Percentiles rank a stretch among this genome's conserved stretches.
Evolutionary conservation across 352 stramenopile species (phyloP).

Genomic region (Phytophthora cactorum): DNA sequence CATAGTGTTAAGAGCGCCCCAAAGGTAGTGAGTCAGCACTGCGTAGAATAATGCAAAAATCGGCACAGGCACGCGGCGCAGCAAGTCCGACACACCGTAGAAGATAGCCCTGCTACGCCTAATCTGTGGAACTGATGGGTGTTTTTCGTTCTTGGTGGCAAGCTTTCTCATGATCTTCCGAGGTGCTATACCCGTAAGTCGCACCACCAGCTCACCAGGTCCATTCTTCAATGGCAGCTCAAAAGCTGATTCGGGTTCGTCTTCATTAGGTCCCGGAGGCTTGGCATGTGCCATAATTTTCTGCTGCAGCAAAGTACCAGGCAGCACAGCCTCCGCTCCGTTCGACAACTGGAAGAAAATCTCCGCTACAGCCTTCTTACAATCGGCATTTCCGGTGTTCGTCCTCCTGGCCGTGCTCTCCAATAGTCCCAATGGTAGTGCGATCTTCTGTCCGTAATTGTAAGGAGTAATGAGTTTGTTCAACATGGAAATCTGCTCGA

Average conservation of each 20-base stretch:
- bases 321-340: slow-evolving; percentile 52
- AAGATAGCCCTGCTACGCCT: slow-evolving; percentile 37
- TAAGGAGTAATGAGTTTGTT: slow-evolving; percentile 88
- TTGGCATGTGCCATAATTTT: slow-evolving; percentile 65
- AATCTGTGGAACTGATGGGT: slow-evolving; percentile 16
- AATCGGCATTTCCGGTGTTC: slow-evolving; percentile 10
- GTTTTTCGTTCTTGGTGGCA: slow-evolving; percentile 27
- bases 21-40: slow-evolving; percentile 68
- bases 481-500: slow-evolving; percentile 86
- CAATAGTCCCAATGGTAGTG: slow-evolving; percentile 65
- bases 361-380: slow-evolving; percentile 45
- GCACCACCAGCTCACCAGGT: slow-evolving; percentile 64
- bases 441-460: slow-evolving; percentile 87
- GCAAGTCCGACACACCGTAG: slow-evolving; percentile 43
- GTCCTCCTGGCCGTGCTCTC: slow-evolving; percentile 48
- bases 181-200: slow-evolving; percentile 61
- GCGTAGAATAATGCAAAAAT: slow-evolving; percentile 80
- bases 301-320: slow-evolving; percentile 54
- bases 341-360: slow-evolving; percentile 81
- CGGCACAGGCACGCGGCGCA: slow-evolving; percentile 61
- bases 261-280: slow-evolving; percentile 12
- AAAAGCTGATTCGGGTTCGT: slow-evolving; percentile 62
- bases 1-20: slow-evolving; percentile 44
- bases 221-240: slow-evolving; percentile 63
- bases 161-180: slow-evolving; percentile 53